Evolutionary conservation across 208 protist genomes (phyloP).

Genomic region (Acanthamoeba triangularis): DNA sequence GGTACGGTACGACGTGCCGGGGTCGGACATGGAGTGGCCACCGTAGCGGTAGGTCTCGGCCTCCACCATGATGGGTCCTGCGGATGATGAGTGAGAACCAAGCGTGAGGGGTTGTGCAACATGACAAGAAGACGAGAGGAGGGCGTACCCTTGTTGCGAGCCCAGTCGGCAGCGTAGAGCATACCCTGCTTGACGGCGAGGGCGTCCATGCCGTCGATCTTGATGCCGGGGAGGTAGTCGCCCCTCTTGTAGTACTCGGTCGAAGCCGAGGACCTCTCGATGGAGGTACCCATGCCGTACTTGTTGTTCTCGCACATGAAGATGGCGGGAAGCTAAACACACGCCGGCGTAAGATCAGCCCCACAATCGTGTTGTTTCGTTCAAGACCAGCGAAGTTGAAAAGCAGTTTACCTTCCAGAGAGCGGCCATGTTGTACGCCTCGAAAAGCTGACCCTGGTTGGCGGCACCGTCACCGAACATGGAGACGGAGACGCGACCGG

Average conservation of each 20-base stretch:
- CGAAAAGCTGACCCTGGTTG: slow-evolving; percentile 98
- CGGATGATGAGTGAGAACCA: background rate
- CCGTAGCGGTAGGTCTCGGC: slow-evolving; percentile 96
- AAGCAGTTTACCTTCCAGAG: slow-evolving; percentile 96
- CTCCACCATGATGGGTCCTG: slow-evolving; percentile 97
- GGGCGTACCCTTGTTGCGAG: slow-evolving; percentile 35
- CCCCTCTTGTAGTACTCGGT: slow-evolving; percentile 98
- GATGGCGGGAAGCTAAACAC: slow-evolving; percentile 93
- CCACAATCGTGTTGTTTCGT: background rate
- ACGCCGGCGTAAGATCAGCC: too few relatives aligned
- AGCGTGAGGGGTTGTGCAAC: background rate
- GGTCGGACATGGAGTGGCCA: slow-evolving; percentile 99
- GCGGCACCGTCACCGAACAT: slow-evolving; percentile 98
- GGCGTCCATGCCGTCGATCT: slow-evolving; percentile 98
- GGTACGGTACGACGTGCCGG: slow-evolving; percentile 97
- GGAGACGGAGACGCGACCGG: slow-evolving; percentile 94
- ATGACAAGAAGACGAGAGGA: slow-evolving; percentile 82
- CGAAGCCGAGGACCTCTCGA: slow-evolving; percentile 94
- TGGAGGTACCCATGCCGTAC: slow-evolving; percentile 98
- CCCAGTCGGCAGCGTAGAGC: slow-evolving; percentile 87
- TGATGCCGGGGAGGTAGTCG: slow-evolving; percentile 97
- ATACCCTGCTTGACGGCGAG: slow-evolving; percentile 96
- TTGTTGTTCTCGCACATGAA: slow-evolving; percentile 99
- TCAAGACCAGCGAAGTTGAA: slow-evolving; percentile 81
- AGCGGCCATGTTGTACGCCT: slow-evolving; percentile 98